Conservation (phyloP, 345 rosid species). For the Linum lewisii region DNA sequence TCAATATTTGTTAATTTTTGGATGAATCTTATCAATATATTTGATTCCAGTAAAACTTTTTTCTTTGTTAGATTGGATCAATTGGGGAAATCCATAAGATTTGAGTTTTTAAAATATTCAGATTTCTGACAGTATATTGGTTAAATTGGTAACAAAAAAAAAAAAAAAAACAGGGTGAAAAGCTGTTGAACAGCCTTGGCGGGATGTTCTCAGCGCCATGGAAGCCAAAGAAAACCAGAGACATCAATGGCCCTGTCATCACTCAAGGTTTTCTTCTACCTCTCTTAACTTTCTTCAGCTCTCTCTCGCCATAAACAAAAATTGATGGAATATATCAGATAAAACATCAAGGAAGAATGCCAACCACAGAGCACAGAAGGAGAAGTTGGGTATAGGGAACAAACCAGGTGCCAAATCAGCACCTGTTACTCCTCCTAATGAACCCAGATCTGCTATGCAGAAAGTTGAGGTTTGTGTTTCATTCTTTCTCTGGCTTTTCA, state of each 20-base stretch:
- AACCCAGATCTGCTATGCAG: conserved; percentile 17
- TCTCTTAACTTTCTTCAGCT: neutral
- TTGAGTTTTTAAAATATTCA: no score
- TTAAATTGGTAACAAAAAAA: no score
- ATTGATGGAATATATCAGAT: conserved; percentile 11
- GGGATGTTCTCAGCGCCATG: conserved; percentile 29
- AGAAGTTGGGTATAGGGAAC: conserved; percentile 15
- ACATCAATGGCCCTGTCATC: conserved; percentile 21
- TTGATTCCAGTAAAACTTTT: no score
- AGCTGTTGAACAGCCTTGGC: conserved; percentile 25
- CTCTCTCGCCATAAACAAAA: neutral
- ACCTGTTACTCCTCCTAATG: conserved; percentile 17
- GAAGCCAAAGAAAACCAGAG: conserved; percentile 21
- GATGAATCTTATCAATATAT: no score
- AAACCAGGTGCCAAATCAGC: conserved; percentile 16
- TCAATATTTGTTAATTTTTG: no score
- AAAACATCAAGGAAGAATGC: conserved; percentile 9
- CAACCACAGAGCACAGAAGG: conserved; percentile 15
- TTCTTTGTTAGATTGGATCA: no score
- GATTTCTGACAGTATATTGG: no score
- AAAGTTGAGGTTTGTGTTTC: conserved; percentile 19
- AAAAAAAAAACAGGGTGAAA: conserved; percentile 15
- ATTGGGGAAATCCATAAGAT: no score
- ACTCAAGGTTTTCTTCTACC: conserved; percentile 13
- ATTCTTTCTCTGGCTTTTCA: neutral